Evolutionary conservation across 2,329 filamentous ascomycete species (phyloP).

Genomic region (Aspergillus japonicus): DNA sequence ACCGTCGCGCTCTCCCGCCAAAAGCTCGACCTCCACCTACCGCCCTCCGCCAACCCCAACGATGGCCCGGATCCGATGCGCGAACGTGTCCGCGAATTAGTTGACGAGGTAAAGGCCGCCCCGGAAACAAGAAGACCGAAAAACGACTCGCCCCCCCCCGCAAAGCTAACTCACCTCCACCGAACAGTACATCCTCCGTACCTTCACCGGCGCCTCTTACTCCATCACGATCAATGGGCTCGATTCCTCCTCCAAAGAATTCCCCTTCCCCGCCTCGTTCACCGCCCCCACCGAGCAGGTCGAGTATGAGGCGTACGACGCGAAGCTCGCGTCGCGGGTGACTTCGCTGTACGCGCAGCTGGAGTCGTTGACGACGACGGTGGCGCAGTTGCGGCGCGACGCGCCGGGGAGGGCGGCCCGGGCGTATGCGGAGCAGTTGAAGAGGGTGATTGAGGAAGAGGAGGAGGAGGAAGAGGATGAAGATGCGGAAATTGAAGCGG

Average conservation of each 20-base stretch:
- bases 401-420: slow-evolving; percentile 44
- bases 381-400: slow-evolving; percentile 47
- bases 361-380: slow-evolving; percentile 48
- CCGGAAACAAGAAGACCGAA: no score
- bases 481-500: slow-evolving; percentile 32
- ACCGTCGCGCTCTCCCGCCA: slow-evolving; percentile 44
- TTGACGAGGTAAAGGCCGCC: slow-evolving; percentile 37
- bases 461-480: slow-evolving; percentile 46
- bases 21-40: slow-evolving; percentile 51
- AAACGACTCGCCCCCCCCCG: no score
- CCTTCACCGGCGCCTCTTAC: slow-evolving; percentile 44
- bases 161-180: not conserved
- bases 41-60: slow-evolving; percentile 43
- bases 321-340: slow-evolving; percentile 43
- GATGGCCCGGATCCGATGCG: slow-evolving; percentile 44
- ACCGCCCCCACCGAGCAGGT: slow-evolving; percentile 42
- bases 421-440: slow-evolving; percentile 38
- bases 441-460: slow-evolving; percentile 36
- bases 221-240: slow-evolving; percentile 51
- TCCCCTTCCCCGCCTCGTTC: slow-evolving; percentile 34
- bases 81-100: slow-evolving; percentile 42
- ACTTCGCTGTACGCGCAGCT: slow-evolving; percentile 48
- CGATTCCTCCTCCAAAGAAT: slow-evolving; percentile 36
- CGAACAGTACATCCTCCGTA: slow-evolving; percentile 44
- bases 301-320: slow-evolving; percentile 49